Evolutionary conservation across 169 alveolate genomes (phyloP).

Genomic region (Perkinsus marinus): DNA sequence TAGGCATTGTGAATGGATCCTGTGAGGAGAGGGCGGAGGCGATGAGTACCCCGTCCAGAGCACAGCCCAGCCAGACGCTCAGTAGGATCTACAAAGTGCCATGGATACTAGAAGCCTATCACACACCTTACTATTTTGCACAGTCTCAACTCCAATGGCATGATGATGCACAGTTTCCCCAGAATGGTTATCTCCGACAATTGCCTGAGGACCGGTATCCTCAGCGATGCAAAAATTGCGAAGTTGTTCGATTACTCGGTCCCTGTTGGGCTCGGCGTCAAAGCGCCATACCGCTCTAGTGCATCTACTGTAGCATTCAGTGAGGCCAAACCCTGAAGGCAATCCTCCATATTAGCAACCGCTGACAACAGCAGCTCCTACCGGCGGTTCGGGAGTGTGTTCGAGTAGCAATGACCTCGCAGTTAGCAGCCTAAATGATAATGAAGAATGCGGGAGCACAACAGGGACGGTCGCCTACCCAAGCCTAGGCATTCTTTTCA

Average conservation of each 20-base stretch:
- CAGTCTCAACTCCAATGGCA: slow-evolving; percentile 18
- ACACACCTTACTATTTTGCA: slow-evolving; percentile 1
- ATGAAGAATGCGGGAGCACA: not conserved
- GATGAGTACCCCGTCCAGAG: slow-evolving; percentile 17
- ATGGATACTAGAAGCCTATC: not conserved
- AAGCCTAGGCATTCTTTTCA: not conserved
- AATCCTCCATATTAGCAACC: not conserved
- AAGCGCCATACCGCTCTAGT: not conserved
- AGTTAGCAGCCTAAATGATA: not conserved
- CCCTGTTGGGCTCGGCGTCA: not conserved
- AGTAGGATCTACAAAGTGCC: not conserved
- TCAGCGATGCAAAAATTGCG: not conserved
- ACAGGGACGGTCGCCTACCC: not conserved
- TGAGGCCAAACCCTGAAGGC: not conserved
- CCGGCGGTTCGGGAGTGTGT: not conserved
- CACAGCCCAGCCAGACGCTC: slow-evolving; percentile 16
- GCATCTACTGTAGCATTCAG: not conserved
- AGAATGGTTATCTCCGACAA: slow-evolving; percentile 10
- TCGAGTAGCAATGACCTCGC: not conserved
- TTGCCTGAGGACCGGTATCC: not conserved
- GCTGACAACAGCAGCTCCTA: not conserved
- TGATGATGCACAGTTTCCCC: slow-evolving; percentile 18
- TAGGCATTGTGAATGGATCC: slow-evolving; percentile 37
- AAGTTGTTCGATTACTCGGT: not conserved
- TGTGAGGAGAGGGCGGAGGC: slow-evolving; percentile 13